Base-by-base conservation (phyloP, 805 yeast species). In the Priceomyces fermenticarens region DNA sequence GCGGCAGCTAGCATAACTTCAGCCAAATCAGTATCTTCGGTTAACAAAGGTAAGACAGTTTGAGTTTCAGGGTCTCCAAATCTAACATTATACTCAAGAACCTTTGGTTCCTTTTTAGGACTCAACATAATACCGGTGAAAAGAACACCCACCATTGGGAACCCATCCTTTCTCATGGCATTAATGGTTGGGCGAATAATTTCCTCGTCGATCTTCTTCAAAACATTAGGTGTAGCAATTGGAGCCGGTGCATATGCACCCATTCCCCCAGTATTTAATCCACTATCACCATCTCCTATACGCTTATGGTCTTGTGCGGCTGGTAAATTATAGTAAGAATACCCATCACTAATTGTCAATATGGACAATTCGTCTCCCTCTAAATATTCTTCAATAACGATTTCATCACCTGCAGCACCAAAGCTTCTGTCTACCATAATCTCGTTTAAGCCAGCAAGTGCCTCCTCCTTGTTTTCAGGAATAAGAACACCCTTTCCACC, bases 21-120 rank as follows among this genome's bases (percentile, higher is more conserved):
- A 35, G 97, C 93, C 57, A 93, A 75, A 65, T 93, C 99, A n/a
- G 97, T 83, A 40, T 82, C 85, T 32, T 80, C 78, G 35, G 87
- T 70, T 48, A 93, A 70, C 57, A 93, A 74, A 14, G 97, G 97
- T 57, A 93, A 72, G 16, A 93, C 96, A 2, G 97, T 87, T 72
- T 93, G 99, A 28, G 98, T 93, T 70, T 93, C 99, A 51, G 99
- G 99, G 63, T 93, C 99, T 48, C 99, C 99, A 53, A 93, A 95
- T 67, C 99, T 83, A 38, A 95, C 98, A 54, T 93, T 93, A 68
- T 95, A 93, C 67, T 93, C 99, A 56, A 93, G 74, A 3, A 90
- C 97, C 69, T 89, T 88, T 52, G 99, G 98, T 46, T 96, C 97
- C 30, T 64, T 64, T 32, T 71, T 55, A n/a, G 81, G 78, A 4